These are phyloP conservation scores for Madurella fahalii DNA, from an alignment of 2,329 filamentous ascomycete genomes.

Conservation along the genomic window DNA sequence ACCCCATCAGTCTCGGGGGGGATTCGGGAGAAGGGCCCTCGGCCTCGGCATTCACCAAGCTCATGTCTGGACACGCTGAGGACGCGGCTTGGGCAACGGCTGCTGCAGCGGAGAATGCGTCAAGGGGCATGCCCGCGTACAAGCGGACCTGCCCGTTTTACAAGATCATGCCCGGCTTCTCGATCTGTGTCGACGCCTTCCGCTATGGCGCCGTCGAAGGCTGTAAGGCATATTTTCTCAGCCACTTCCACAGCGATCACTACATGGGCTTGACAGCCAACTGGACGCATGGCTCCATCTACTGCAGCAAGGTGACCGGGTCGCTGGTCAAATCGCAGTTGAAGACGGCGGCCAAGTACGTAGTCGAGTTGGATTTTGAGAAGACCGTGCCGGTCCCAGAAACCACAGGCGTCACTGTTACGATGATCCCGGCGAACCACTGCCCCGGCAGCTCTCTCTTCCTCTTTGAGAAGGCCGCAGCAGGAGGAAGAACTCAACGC, in stretches of 20 bases:
- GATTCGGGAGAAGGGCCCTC: conserved; percentile 23
- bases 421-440: conserved; percentile 95
- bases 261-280: conserved; percentile 85
- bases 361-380: conserved; percentile 84
- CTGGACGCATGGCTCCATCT: conserved; percentile 93
- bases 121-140: conserved; percentile 80
- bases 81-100: conserved; percentile 86
- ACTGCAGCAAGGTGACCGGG: conserved; percentile 88
- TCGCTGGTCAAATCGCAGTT: conserved; percentile 86
- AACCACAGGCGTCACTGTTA: conserved; percentile 79
- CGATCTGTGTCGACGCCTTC: conserved; percentile 92
- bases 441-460: conserved; percentile 94
- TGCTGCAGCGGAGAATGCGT: conserved; percentile 71
- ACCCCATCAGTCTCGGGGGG: conserved; percentile 62
- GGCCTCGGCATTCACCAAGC: conserved; percentile 78
- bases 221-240: conserved; percentile 92
- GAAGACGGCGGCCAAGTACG: conserved; percentile 77
- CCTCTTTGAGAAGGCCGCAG: conserved; percentile 76
- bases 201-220: conserved; percentile 90
- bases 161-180: conserved; percentile 92
- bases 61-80: conserved; percentile 92
- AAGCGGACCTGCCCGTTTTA: conserved; percentile 95
- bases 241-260: conserved; percentile 97
- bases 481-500: conserved; percentile 63
- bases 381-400: conserved; percentile 71